phyloP scores from a whole-genome alignment of 768 basidiomycete genomes.

The Mycena metata region DNA sequence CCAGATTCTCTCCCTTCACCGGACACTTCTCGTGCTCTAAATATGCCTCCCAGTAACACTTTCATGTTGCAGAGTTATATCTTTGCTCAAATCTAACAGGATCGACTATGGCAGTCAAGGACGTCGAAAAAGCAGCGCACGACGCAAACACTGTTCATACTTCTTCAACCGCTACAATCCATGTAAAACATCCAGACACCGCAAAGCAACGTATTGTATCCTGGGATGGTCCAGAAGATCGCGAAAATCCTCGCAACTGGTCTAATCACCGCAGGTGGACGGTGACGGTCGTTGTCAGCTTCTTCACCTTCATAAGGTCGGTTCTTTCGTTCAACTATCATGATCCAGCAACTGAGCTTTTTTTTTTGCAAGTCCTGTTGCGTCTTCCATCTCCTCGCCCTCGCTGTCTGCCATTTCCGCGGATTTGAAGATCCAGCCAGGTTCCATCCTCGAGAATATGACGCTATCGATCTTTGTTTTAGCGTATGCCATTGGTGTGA shows the following conservation, averaged over 20 bases:
- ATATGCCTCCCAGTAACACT: background rate
- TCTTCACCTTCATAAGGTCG: constrained; percentile 66
- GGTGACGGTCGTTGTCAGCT: constrained; percentile 63
- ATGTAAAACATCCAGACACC: constrained; percentile 3
- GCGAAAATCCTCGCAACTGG: constrained; percentile 58
- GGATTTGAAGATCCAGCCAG: constrained; percentile 45
- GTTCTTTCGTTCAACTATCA: constrained; percentile 7
- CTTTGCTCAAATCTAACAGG: constrained; percentile 1
- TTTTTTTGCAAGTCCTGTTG: constrained; percentile 44
- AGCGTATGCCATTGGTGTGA: constrained; percentile 52
- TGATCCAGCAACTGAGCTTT: background rate
- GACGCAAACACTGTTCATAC: background rate
- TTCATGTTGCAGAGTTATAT: constrained; percentile 1
- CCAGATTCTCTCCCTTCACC: constrained; percentile 1
- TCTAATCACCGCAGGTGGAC: constrained; percentile 60
- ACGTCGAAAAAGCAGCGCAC: constrained; percentile 9
- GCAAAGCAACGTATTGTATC: constrained; percentile 38
- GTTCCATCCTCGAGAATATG: constrained; percentile 55
- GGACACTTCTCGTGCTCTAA: background rate
- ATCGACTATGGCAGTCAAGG: background rate
- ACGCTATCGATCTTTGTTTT: constrained; percentile 59
- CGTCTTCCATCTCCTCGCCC: constrained; percentile 50
- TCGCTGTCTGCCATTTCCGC: constrained; percentile 46
- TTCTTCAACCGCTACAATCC: constrained; percentile 13
- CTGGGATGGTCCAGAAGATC: constrained; percentile 48